phyloP scores from a whole-genome alignment of 805 yeast species.

The Isabelozyma gotoi region DNA sequence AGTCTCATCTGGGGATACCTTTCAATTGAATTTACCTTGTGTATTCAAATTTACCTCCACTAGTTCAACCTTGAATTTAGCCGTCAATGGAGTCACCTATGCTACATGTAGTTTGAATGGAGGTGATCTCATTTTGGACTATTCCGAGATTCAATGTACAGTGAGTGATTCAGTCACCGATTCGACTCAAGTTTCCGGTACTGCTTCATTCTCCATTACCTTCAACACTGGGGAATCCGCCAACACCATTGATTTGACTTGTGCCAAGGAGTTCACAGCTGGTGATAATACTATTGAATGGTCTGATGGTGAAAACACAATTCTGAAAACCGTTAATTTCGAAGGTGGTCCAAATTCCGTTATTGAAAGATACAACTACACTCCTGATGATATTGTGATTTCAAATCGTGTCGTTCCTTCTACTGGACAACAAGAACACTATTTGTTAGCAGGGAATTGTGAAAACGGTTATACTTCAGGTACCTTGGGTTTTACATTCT shows the following conservation, averaged over 20 bases:
- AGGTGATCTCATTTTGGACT: conserved; percentile 14
- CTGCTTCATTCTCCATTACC: conserved; percentile 17
- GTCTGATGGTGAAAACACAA: conserved; percentile 13
- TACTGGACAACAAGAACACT: conserved; percentile 8
- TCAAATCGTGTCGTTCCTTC: conserved; percentile 11
- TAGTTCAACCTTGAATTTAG: conserved; percentile 1
- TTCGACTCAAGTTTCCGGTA: conserved; percentile 15
- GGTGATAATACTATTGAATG: conserved; percentile 20
- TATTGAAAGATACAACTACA: not conserved
- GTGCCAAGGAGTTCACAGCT: conserved; percentile 13
- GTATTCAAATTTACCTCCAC: conserved; percentile 10
- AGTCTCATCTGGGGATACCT: conserved; percentile 24
- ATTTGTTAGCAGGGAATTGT: conserved; percentile 14
- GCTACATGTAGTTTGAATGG: conserved; percentile 20
- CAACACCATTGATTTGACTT: conserved; percentile 12
- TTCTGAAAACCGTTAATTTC: conserved; percentile 7
- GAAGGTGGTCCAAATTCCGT: conserved; percentile 4
- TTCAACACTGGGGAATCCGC: conserved; percentile 20
- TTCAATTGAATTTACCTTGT: conserved; percentile 24
- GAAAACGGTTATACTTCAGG: conserved; percentile 20
- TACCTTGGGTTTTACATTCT: conserved; percentile 16
- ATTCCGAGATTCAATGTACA: conserved; percentile 17
- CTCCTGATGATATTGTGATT: not conserved
- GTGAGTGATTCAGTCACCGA: conserved; percentile 11
- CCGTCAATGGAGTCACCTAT: conserved; percentile 10